Base-by-base conservation (phyloP, 306 rosid genomes). In the Casuarina cunninghamiana region DNA sequence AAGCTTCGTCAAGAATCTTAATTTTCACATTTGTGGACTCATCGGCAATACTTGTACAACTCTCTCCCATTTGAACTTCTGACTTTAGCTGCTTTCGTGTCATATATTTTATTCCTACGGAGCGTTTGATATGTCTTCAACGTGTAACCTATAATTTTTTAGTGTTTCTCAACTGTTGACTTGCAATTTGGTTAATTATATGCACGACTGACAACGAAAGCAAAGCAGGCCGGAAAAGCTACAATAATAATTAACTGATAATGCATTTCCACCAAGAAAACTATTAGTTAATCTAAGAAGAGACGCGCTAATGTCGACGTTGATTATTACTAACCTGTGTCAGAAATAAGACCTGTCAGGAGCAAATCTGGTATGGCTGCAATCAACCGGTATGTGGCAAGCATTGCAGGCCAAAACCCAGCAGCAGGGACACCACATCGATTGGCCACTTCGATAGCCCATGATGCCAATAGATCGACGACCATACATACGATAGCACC, bases 391-490 rank as follows among this genome's bases (percentile, higher is more conserved):
- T 92, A 92, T 0, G 97, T 11, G 12, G 97, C 83, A 10, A 90
- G 72, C 98, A 94, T 92, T 83, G 84, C 97, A 26, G 98, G 97
- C 98, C 97, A 94, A 76, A 90, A 94, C 5, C 97, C 98, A 10
- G 90, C 97, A 3, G 54, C 79, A 0, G 84, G 58, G 50, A 92
- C 42, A 1, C 78, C 81, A 46, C 84, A 79, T 3, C 63, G 77
- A 9, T 49, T 2, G 11, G 86, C 93, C 1, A 92, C 94, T 63
- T 86, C 66, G 15, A 94, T 84, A 35, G 97, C 97, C 83, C 93
- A 89, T 0, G 98, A 94, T 2, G 95, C 97, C 78, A 94, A 71
- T 73, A 94, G 81, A 67, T 94, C 98, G 43, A 84, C 88, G 35
- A 94, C 92, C 79, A 88, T 35, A 72, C 94, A 90, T 1, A 72